These are phyloP conservation scores for Coriaria nepalensis DNA, from an alignment of 306 rosid species.

Conservation along the genomic window DNA sequence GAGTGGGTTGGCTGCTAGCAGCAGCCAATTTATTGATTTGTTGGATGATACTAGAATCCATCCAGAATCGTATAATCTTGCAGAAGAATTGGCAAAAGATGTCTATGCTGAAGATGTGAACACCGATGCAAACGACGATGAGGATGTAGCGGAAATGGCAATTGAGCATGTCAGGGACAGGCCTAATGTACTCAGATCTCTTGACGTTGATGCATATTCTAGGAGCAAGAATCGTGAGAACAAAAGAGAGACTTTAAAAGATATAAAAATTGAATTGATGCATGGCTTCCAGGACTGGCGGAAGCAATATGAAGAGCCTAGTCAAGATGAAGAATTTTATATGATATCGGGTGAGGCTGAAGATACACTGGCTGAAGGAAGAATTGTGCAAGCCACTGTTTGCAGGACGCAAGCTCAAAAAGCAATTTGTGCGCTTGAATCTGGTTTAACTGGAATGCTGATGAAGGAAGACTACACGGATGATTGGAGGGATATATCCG, in stretches of 20 bases:
- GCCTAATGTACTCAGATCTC: constrained; percentile 61
- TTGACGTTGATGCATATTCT: constrained; percentile 75
- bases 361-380: constrained; percentile 89
- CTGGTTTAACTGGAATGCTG: constrained; percentile 97
- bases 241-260: constrained; percentile 66
- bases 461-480: constrained; percentile 84
- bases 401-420: constrained; percentile 71
- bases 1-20: constrained; percentile 83
- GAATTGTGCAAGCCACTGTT: constrained; percentile 82
- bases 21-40: constrained; percentile 87
- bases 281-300: constrained; percentile 98
- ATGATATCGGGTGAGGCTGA: constrained; percentile 96
- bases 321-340: constrained; percentile 88
- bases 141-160: constrained; percentile 92
- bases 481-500: constrained; percentile 77
- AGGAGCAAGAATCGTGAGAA: constrained; percentile 35
- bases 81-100: constrained; percentile 93
- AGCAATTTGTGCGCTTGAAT: constrained; percentile 84
- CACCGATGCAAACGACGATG: constrained; percentile 72
- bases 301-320: constrained; percentile 88
- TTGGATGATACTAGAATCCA: constrained; percentile 97
- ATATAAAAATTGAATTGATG: constrained; percentile 78
- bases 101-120: constrained; percentile 65
- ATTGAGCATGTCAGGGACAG: constrained; percentile 91
- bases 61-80: constrained; percentile 84